Evolutionary conservation across 2,329 filamentous ascomycete genomes (phyloP).

Genomic region (Colletotrichum camelliae): DNA sequence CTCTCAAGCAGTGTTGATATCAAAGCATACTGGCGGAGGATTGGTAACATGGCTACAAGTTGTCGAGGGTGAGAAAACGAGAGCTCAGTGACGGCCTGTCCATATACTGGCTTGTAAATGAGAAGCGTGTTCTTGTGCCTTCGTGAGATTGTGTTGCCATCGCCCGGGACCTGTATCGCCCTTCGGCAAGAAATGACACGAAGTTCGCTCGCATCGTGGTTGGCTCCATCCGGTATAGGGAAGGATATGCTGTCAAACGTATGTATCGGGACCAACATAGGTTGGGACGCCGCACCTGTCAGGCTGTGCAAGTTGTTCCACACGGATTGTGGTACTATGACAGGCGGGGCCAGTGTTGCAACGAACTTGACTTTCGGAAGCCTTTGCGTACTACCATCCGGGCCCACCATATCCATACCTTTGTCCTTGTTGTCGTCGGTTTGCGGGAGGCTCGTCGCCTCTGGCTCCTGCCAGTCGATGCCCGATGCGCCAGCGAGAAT

Average conservation of each 20-base stretch:
- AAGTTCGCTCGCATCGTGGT: conserved; percentile 62
- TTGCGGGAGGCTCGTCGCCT: conserved; percentile 62
- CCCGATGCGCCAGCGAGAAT: conserved; percentile 37
- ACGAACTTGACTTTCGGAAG: conserved; percentile 77
- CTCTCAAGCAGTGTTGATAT: conserved; percentile 68
- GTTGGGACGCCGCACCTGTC: conserved; percentile 52
- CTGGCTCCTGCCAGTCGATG: conserved; percentile 77
- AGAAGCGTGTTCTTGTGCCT: conserved; percentile 66
- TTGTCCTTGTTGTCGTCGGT: conserved; percentile 53
- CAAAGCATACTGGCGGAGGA: conserved; percentile 77
- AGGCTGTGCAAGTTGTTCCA: conserved; percentile 67
- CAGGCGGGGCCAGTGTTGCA: conserved; percentile 75
- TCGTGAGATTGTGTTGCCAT: conserved; percentile 34
- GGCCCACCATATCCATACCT: conserved; percentile 58
- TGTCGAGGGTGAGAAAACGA: conserved; percentile 82
- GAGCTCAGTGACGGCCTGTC: conserved; percentile 68
- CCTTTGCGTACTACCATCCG: conserved; percentile 50
- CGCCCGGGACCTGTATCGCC: conserved; percentile 47
- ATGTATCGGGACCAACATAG: conserved; percentile 40
- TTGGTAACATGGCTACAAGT: conserved; percentile 74
- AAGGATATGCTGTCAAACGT: conserved; percentile 66
- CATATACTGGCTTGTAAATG: conserved; percentile 76
- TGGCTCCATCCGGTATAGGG: conserved; percentile 52
- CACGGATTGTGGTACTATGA: conserved; percentile 70
- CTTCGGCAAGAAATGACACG: conserved; percentile 59